A percentile compares a stretch with the other conserved stretches of the same genome.
These are phyloP conservation scores for barrel medic (Medicago truncatula) DNA, from an alignment of 306 rosid species.

Conservation along the genomic window MtrunA17r5.0-ANR NC_053049.1:42852501-42853000, in stretches of 20 bases:
- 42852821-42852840: constrained; percentile 41
- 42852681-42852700: constrained; percentile 74
- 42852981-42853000: constrained; percentile 99
- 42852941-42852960: constrained; percentile 33
- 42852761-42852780: constrained; percentile 55
- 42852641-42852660: constrained; percentile 94
- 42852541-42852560: not conserved
- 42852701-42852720: constrained; percentile 28
- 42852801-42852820: constrained; percentile 58
- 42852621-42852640: constrained; percentile 90
- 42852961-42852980: constrained; percentile 98
- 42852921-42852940: not conserved
- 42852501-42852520: constrained; percentile 77
- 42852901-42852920: constrained; percentile 9
- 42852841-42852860: constrained; percentile 30
- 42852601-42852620: constrained; percentile 39
- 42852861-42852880: constrained; percentile 43
- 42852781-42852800: constrained; percentile 57
- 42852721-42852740: constrained; percentile 38
- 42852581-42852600: constrained; percentile 37
- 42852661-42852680: constrained; percentile 94
- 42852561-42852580: not conserved
- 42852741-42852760: constrained; percentile 51
- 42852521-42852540: not conserved
- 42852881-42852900: constrained; percentile 26